Base-by-base conservation (phyloP, 2,329 filamentous ascomycete species). In the Sclerotiophoma versabilis region DNA sequence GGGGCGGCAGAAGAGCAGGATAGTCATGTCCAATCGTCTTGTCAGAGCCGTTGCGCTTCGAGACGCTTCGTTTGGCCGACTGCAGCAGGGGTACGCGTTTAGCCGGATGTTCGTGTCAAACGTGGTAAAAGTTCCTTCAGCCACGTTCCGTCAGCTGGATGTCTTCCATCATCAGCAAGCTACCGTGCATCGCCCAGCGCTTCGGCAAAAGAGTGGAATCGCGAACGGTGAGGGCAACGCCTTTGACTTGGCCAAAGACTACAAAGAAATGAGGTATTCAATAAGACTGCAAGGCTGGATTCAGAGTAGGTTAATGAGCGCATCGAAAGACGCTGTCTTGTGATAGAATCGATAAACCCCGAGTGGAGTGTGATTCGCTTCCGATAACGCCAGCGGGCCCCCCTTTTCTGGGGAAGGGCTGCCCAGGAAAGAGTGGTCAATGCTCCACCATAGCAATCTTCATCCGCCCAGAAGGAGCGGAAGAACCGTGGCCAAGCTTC, bases 71-170 rank as follows among this genome's bases (percentile, higher is more conserved):
- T 32, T 29, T 11, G 15, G 17, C 20, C 4, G n/a, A 34, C 14
- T 32, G 32, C 17, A 44, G 51, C 45, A 54, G 38, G 51, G 51
- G 29, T 54, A 11, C 38, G 38, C 14, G 26, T 48, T 49, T 49
- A 49, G 33, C 39, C 45, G 44, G 50, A 27, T 9, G 7, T 41
- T 49, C 20, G 10, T 39, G 22, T 30, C 14, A 17, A 19, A 32
- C 30, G 23, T 53, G 10, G 26, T 34, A 39, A 44, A 45, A 12
- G 27, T 36, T 26, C 39, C 12, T 14, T 23, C 39, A 33, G 50
- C 44, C 38, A 54, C 44, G 25, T 32, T 45, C 32, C 14, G 51
- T 45, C 51, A 54, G 51, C 44, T 54, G 45, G 38, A 43, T 23
- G 37, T 14, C 14, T 14, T 32, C 17, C 38, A 45, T 41, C 32